A percentile compares a stretch with the other conserved stretches of the same genome.
Conservation (phyloP, 192 early-diverging fungal genomes). For the Coemansia sp. region DNA sequence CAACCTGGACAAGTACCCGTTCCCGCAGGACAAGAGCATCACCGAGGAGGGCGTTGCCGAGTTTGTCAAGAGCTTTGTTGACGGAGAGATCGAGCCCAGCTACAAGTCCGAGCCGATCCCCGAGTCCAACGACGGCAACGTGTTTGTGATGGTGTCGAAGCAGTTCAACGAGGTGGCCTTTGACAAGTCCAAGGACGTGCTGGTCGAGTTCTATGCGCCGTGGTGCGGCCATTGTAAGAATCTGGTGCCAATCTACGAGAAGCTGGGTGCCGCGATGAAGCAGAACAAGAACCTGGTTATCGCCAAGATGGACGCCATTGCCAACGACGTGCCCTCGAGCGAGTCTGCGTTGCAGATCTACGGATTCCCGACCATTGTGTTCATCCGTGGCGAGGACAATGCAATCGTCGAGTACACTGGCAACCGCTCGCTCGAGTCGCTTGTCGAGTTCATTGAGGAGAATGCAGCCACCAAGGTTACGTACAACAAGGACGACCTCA, state of each 20-base stretch:
- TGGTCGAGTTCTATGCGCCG: constrained; percentile 90
- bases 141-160: constrained; percentile 86
- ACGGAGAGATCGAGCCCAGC: constrained; percentile 68
- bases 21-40: constrained; percentile 67
- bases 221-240: constrained; percentile 95
- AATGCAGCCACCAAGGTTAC: constrained; percentile 63
- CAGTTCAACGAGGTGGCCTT: constrained; percentile 55
- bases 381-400: constrained; percentile 83
- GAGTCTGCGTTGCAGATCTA: constrained; percentile 66
- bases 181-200: constrained; percentile 25
- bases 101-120: constrained; percentile 85
- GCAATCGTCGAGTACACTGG: constrained; percentile 81
- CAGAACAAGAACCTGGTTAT: constrained; percentile 62
- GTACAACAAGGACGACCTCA: constrained; percentile 34
- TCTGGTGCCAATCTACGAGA: constrained; percentile 73
- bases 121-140: constrained; percentile 80
- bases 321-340: constrained; percentile 83
- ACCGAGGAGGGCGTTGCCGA: constrained; percentile 56
- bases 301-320: constrained; percentile 95
- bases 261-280: constrained; percentile 66
- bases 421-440: constrained; percentile 73
- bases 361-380: constrained; percentile 95
- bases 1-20: constrained; percentile 82
- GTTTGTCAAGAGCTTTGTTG: constrained; percentile 66
- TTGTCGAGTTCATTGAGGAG: constrained; percentile 76